Evolutionary conservation across 2,329 filamentous ascomycete species (phyloP).

Genomic region (Fusarium sp.): DNA sequence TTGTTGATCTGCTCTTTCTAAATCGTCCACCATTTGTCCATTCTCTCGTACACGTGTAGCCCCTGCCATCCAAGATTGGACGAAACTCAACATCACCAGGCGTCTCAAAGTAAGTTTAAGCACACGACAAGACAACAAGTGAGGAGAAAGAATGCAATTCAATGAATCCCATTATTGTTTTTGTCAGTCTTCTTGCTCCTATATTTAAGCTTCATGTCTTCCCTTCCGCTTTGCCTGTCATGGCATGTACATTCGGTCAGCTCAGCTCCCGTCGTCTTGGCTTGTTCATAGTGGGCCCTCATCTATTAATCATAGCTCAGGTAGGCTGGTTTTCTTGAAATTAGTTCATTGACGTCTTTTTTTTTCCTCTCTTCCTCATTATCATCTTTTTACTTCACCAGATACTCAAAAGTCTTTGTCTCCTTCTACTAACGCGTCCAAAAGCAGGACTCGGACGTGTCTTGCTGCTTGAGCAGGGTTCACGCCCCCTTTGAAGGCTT

Average conservation of each 20-base stretch:
- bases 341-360: slow-evolving; percentile 17
- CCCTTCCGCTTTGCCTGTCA: background rate
- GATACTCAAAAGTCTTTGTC: background rate
- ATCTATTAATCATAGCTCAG: slow-evolving; percentile 25
- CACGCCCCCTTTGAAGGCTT: slow-evolving; percentile 17
- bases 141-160: slow-evolving; percentile 3
- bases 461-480: slow-evolving; percentile 13
- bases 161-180: background rate
- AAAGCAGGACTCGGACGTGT: slow-evolving; percentile 6
- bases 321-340: slow-evolving; percentile 28
- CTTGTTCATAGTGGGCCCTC: slow-evolving; percentile 29
- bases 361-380: background rate
- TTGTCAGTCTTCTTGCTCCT: no score
- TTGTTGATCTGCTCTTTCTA: background rate
- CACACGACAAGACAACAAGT: slow-evolving; percentile 30
- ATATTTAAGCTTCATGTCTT: slow-evolving; percentile 10
- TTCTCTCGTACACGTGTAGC: slow-evolving; percentile 43
- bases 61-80: slow-evolving; percentile 42
- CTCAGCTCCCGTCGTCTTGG: slow-evolving; percentile 12
- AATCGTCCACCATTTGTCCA: slow-evolving; percentile 15
- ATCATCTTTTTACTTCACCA: background rate
- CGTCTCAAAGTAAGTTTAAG: slow-evolving; percentile 28
- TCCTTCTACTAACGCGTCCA: slow-evolving; percentile 1
- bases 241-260: background rate
- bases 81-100: slow-evolving; percentile 28